Percentiles rank a stretch among this genome's conserved stretches.
Conservation (phyloP, 2,329 filamentous ascomycete species). For the Ophiocordyceps robertsii region DNA sequence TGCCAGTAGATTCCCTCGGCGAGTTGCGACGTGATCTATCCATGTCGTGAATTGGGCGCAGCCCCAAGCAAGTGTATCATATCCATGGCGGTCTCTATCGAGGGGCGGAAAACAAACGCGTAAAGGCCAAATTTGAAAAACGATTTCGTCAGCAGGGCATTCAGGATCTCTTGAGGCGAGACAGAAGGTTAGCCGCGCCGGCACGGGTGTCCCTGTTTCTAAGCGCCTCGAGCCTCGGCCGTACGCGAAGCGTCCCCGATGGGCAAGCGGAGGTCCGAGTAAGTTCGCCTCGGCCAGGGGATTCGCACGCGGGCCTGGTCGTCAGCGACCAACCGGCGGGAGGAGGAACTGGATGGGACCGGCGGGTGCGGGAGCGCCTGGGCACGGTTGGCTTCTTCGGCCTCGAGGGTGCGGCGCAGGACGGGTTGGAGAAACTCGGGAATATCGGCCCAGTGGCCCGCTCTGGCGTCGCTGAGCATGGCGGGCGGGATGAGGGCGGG, state of each 20-base stretch:
- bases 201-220: background rate
- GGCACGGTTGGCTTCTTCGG: conserved; percentile 13
- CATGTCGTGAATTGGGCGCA: no score
- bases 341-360: background rate
- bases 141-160: no score
- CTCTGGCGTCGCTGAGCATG: conserved; percentile 40
- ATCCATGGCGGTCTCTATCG: no score
- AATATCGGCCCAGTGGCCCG: conserved; percentile 43
- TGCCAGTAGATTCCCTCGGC: no score
- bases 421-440: conserved; percentile 41
- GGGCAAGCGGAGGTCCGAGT: conserved; percentile 27
- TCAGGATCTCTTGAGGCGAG: no score
- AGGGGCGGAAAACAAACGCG: no score
- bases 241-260: conserved; percentile 15
- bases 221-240: conserved; percentile 7
- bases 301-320: background rate
- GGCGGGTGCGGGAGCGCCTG: conserved; percentile 2
- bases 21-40: no score
- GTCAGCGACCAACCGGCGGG: background rate
- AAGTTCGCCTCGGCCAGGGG: conserved; percentile 8
- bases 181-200: background rate
- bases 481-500: conserved; percentile 32
- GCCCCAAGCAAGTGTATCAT: no score
- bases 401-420: conserved; percentile 32
- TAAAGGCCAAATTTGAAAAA: no score